phyloP scores from a whole-genome alignment of 768 basidiomycete species.

The Pholiota conissans region DNA sequence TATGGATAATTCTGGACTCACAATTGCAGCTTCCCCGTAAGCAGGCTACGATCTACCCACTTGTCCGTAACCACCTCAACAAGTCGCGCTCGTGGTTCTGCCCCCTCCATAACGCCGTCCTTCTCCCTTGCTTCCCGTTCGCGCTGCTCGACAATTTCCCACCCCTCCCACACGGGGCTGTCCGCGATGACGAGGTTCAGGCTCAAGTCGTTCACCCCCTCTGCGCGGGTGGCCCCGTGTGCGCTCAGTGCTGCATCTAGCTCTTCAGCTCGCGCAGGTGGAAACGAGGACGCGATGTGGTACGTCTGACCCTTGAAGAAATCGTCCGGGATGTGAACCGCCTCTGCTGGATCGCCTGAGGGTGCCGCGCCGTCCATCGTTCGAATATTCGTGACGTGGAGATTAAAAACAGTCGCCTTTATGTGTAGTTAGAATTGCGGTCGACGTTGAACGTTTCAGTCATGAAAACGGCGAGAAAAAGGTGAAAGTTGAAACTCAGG shows the following conservation, averaged over 20 bases:
- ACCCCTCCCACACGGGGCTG: constrained; percentile 55
- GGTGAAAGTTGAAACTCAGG: too few species aligned
- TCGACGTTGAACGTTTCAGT: too few species aligned
- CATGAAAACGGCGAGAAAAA: background rate
- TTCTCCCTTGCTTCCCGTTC: constrained; percentile 27
- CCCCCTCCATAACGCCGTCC: constrained; percentile 35
- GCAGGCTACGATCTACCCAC: constrained; percentile 71
- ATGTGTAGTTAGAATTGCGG: too few species aligned
- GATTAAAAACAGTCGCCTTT: too few species aligned
- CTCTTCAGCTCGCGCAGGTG: constrained; percentile 38
- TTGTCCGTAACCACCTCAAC: constrained; percentile 29
- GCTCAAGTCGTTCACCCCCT: constrained; percentile 30
- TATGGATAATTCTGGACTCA: constrained; percentile 29
- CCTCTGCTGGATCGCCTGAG: background rate
- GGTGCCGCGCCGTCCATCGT: background rate
- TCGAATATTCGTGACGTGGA: background rate
- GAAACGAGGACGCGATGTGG: constrained; percentile 48
- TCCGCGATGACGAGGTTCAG: constrained; percentile 60
- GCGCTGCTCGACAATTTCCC: constrained; percentile 38
- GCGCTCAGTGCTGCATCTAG: constrained; percentile 47
- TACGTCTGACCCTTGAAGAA: constrained; percentile 9
- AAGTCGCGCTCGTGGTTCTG: background rate
- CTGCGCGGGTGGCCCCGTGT: constrained; percentile 47
- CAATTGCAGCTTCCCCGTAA: constrained; percentile 59
- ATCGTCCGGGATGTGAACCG: background rate